Conservation (phyloP, 2,329 filamentous ascomycete genomes). For the Malbranchea zuffiana region DNA sequence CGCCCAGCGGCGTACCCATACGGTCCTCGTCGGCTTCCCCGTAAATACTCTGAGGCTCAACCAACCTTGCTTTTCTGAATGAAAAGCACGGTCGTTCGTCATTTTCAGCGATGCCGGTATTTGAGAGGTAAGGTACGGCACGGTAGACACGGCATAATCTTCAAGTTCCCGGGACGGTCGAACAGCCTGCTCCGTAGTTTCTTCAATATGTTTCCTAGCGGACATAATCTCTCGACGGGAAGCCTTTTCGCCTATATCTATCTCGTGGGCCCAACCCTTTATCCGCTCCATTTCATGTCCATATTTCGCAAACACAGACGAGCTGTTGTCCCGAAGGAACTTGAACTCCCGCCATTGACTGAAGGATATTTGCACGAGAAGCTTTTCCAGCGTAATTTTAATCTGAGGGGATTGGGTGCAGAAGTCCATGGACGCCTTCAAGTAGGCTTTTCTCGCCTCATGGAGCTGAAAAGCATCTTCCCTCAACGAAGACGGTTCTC, state of each 20-base stretch:
- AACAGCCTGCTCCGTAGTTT: conserved; percentile 56
- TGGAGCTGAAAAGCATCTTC: conserved; percentile 95
- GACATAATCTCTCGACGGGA: conserved; percentile 73
- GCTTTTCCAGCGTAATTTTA: conserved; percentile 69
- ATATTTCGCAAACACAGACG: conserved; percentile 53
- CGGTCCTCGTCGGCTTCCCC: conserved; percentile 80
- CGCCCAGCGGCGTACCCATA: conserved; percentile 87
- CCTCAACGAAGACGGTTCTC: conserved; percentile 79
- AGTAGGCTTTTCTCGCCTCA: conserved; percentile 79
- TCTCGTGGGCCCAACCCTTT: conserved; percentile 83
- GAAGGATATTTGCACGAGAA: conserved; percentile 72
- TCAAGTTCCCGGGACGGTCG: conserved; percentile 87
- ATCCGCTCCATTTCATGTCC: conserved; percentile 79
- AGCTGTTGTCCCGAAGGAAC: conserved; percentile 54
- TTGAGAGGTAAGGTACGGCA: conserved; percentile 68
- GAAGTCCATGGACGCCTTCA: conserved; percentile 89
- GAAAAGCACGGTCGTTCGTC: conserved; percentile 31
- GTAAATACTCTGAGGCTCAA: conserved; percentile 70
- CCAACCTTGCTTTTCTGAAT: conserved; percentile 85
- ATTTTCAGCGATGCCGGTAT: conserved; percentile 55
- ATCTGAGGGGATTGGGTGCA: conserved; percentile 79
- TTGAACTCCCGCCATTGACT: conserved; percentile 86
- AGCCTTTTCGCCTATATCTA: conserved; percentile 76
- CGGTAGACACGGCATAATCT: conserved; percentile 80
- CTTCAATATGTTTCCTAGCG: conserved; percentile 72